A percentile compares a stretch with the other conserved stretches of the same genome.
Conservation (phyloP, 345 rosid genomes). For the Hibiscus trionum region DNA sequence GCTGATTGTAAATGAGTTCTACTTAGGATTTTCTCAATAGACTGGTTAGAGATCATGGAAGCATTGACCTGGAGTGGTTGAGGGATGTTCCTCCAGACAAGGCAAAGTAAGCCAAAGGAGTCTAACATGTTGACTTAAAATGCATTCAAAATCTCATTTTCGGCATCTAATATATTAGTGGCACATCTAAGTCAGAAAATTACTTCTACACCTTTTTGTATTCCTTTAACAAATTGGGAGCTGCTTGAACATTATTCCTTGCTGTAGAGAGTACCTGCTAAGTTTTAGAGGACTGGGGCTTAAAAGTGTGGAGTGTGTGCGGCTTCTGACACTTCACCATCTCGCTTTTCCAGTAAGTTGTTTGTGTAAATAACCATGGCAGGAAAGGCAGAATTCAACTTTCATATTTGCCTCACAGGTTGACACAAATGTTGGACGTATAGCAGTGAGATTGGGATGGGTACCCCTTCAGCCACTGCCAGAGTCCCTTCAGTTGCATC, state of each 20-base stretch:
- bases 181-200: constrained; percentile 8
- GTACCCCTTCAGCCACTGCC: constrained; percentile 96
- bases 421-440: constrained; percentile 98
- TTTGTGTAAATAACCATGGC: constrained; percentile 1
- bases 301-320: constrained; percentile 97
- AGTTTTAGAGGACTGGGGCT: constrained; percentile 81
- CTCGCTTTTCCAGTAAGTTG: constrained; percentile 93
- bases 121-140: constrained; percentile 10
- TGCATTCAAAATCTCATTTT: constrained; percentile 17
- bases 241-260: constrained; percentile 18
- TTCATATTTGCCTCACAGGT: constrained; percentile 43
- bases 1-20: constrained; percentile 18
- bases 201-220: constrained; percentile 14
- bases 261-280: constrained; percentile 72
- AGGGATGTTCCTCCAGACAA: constrained; percentile 83
- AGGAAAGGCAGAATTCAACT: constrained; percentile 15
- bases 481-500: constrained; percentile 94
- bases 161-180: not conserved
- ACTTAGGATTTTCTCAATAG: constrained; percentile 82
- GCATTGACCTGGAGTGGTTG: constrained; percentile 90
- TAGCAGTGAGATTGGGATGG: constrained; percentile 98
- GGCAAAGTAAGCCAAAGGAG: constrained; percentile 60
- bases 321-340: constrained; percentile 92
- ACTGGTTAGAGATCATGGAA: constrained; percentile 59
- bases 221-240: not conserved